Evolutionary conservation across 305 asterid species (phyloP).

Genomic region (Striga hermonthica): DNA sequence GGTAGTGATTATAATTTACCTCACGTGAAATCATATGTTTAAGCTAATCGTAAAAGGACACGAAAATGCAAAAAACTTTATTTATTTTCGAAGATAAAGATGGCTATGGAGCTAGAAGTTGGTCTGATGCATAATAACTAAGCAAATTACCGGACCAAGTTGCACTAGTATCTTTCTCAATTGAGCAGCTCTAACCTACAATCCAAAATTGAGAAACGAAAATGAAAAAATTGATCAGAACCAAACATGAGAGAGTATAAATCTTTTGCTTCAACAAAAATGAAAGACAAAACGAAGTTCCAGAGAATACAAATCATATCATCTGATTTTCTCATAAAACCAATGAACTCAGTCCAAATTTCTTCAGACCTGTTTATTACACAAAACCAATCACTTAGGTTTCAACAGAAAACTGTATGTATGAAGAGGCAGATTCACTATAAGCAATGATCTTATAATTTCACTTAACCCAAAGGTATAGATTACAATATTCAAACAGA

Average conservation of each 20-base stretch:
- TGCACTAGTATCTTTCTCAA: constrained; percentile 77
- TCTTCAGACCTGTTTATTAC: neutral
- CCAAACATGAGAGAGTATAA: neutral
- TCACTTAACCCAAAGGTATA: neutral
- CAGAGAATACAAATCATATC: neutral
- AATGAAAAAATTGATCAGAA: constrained; percentile 16
- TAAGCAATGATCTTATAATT: neutral
- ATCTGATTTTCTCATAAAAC: constrained; percentile 4
- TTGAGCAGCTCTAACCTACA: constrained; percentile 86
- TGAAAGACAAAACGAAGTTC: neutral
- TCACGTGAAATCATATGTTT: no score
- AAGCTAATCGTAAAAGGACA: no score
- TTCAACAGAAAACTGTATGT: neutral
- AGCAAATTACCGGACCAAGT: constrained; percentile 78
- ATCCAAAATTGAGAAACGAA: constrained; percentile 25
- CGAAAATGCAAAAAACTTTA: no score
- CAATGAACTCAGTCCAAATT: neutral
- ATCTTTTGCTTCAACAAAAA: neutral
- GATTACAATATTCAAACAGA: no score
- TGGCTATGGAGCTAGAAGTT: no score
- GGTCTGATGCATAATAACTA: neutral
- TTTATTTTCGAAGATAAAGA: no score
- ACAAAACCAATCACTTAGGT: neutral
- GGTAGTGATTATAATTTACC: no score
- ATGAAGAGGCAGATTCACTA: constrained; percentile 8